These are phyloP conservation scores for Trametes versicolor DNA, from an alignment of 1,284 basidiomycete species.

Conservation along the genomic window DNA sequence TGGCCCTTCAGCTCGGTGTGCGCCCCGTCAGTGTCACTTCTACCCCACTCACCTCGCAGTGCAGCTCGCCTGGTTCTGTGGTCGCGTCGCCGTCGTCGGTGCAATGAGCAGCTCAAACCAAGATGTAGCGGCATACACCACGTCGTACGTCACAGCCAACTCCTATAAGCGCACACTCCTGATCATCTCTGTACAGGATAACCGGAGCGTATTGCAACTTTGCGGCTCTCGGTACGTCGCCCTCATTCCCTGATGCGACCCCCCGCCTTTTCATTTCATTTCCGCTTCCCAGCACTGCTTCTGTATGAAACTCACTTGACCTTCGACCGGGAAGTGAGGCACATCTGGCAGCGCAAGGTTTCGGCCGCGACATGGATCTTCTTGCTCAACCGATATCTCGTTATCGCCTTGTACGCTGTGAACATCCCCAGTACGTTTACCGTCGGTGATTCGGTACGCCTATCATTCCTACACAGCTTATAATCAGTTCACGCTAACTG, in stretches of 20 bases:
- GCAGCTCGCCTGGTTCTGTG: not conserved
- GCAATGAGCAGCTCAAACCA: not conserved
- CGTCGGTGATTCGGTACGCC: slow-evolving; percentile 13
- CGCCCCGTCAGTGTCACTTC: not conserved
- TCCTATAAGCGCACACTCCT: not conserved
- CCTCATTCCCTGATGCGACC: not conserved
- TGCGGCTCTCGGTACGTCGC: not conserved
- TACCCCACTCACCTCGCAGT: not conserved
- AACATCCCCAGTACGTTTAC: slow-evolving; percentile 14
- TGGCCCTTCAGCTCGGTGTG: not conserved
- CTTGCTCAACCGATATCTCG: slow-evolving; percentile 31
- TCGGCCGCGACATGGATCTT: slow-evolving; percentile 30
- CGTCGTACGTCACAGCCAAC: not conserved
- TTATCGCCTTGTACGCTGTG: slow-evolving; percentile 20
- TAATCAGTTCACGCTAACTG: not conserved
- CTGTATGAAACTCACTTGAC: slow-evolving; percentile 30
- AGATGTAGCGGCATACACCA: not conserved
- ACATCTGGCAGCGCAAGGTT: slow-evolving; percentile 26
- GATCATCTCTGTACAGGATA: not conserved
- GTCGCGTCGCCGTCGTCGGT: too few relatives aligned
- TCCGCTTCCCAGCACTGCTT: slow-evolving; percentile 22
- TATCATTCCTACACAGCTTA: not conserved
- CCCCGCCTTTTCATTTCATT: not conserved
- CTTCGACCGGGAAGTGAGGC: slow-evolving; percentile 24
- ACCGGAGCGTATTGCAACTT: not conserved